Percentiles rank a stretch among this genome's conserved stretches.
Conservation (phyloP, 1,284 basidiomycete genomes). For the Sporisorium graminicola region DNA sequence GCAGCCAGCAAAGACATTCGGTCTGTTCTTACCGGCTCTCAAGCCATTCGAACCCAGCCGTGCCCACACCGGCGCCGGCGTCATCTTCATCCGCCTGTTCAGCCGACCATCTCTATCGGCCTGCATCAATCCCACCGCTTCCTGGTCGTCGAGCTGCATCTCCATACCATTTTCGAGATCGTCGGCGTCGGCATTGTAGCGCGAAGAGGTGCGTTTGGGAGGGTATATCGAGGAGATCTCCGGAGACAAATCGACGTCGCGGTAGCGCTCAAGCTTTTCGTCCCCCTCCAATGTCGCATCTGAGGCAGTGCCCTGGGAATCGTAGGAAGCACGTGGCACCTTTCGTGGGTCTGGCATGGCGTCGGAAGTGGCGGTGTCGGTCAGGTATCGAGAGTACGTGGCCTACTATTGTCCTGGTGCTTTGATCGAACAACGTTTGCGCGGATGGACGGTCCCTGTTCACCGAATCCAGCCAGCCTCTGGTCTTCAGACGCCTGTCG, state of each 20-base stretch:
- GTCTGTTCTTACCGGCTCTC: conserved; percentile 2
- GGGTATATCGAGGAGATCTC: conserved; percentile 8
- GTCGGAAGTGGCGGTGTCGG: too few relatives aligned
- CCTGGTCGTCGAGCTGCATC: conserved; percentile 49
- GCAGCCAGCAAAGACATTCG: conserved; percentile 16
- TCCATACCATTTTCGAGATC: conserved; percentile 16
- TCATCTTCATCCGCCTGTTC: too few relatives aligned
- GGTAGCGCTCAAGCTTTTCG: conserved; percentile 29
- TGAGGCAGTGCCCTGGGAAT: conserved; percentile 51
- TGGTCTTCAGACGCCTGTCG: not conserved
- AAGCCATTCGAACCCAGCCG: not conserved
- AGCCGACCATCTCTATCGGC: too few relatives aligned
- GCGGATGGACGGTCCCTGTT: not conserved
- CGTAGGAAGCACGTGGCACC: conserved; percentile 35
- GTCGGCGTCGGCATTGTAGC: conserved; percentile 7
- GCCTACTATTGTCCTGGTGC: too few relatives aligned
- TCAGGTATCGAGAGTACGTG: too few relatives aligned
- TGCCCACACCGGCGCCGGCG: not conserved
- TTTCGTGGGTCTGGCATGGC: conserved; percentile 4
- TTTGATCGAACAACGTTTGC: too few relatives aligned
- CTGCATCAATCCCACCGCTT: conserved; percentile 57
- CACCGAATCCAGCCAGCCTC: not conserved
- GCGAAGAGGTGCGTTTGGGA: conserved; percentile 8
- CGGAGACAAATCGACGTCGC: conserved; percentile 6
- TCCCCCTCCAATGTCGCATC: conserved; percentile 44